These are phyloP conservation scores for Calonectria fujianensis DNA, from an alignment of 2,329 filamentous ascomycete species.

Conservation along the genomic window DNA sequence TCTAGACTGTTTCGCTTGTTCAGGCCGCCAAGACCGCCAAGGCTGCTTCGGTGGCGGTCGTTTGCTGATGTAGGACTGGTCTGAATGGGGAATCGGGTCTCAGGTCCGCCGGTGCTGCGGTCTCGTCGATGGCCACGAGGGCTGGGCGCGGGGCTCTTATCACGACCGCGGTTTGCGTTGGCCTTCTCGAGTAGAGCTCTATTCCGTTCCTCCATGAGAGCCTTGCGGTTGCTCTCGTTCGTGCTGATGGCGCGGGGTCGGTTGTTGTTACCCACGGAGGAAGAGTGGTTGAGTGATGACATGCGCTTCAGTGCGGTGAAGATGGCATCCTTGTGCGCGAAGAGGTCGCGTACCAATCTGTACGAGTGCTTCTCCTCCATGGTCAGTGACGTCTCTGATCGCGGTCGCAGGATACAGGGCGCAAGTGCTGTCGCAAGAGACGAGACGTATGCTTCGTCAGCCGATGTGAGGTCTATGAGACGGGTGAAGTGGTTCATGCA, in stretches of 20 bases:
- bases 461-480: constrained; percentile 95
- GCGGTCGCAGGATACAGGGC: constrained; percentile 91
- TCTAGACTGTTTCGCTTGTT: constrained; percentile 84
- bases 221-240: constrained; percentile 95
- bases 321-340: constrained; percentile 94
- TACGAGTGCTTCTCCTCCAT: constrained; percentile 97
- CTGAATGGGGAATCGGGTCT: constrained; percentile 90
- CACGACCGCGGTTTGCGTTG: constrained; percentile 80
- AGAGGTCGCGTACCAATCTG: constrained; percentile 92
- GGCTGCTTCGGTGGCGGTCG: constrained; percentile 70
- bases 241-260: constrained; percentile 92
- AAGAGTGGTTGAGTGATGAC: constrained; percentile 80
- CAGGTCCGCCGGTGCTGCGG: constrained; percentile 82
- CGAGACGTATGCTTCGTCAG: constrained; percentile 89
- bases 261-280: constrained; percentile 69
- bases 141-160: constrained; percentile 82
- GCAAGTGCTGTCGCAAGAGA: constrained; percentile 84
- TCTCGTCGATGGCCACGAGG: constrained; percentile 83
- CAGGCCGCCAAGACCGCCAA: constrained; percentile 69
- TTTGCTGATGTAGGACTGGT: constrained; percentile 76
- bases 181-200: constrained; percentile 84
- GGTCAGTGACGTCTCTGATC: constrained; percentile 90
- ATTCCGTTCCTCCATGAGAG: constrained; percentile 94
- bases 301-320: constrained; percentile 97
- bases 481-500: constrained; percentile 99